phyloP scores from a whole-genome alignment of 805 yeast genomes.

The Saturnispora diversa region DNA sequence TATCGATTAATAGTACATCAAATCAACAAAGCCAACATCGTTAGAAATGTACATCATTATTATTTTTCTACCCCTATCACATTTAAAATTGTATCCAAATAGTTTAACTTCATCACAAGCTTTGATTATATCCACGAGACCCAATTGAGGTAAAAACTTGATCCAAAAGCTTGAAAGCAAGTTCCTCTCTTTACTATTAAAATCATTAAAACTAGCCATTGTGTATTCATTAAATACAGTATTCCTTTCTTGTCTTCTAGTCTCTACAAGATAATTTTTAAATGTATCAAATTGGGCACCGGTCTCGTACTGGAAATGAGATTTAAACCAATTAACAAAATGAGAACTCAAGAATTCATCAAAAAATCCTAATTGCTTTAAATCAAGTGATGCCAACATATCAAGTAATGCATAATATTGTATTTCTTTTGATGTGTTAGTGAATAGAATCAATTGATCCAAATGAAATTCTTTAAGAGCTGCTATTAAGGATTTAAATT shows the following conservation, averaged over 20 bases:
- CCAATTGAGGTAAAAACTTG: conserved; percentile 13
- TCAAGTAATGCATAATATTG: conserved; percentile 12
- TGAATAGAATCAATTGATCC: conserved; percentile 15
- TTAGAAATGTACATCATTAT: conserved; percentile 20
- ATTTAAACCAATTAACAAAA: conserved; percentile 19
- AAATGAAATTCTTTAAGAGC: conserved; percentile 1
- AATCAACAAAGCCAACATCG: conserved; percentile 18
- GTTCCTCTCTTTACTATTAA: conserved; percentile 15
- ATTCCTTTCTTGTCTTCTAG: conserved; percentile 16
- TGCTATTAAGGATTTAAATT: conserved; percentile 16
- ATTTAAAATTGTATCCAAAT: conserved; percentile 24
- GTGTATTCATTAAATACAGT: conserved; percentile 17
- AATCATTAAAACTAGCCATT: conserved; percentile 17
- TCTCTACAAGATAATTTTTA: conserved; percentile 18
- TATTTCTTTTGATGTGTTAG: conserved; percentile 16
- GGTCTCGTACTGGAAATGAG: conserved; percentile 22
- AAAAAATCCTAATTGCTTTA: conserved; percentile 17
- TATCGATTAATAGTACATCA: conserved; percentile 18
- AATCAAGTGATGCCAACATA: conserved; percentile 8
- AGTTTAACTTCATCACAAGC: conserved; percentile 13
- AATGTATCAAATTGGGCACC: conserved; percentile 16
- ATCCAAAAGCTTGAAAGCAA: conserved; percentile 24
- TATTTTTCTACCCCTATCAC: conserved; percentile 13
- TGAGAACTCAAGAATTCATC: conserved; percentile 21
- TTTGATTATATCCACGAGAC: conserved; percentile 10